Conservation (phyloP, 2,329 filamentous ascomycete genomes). For the Claviceps fusiformis region DNA sequence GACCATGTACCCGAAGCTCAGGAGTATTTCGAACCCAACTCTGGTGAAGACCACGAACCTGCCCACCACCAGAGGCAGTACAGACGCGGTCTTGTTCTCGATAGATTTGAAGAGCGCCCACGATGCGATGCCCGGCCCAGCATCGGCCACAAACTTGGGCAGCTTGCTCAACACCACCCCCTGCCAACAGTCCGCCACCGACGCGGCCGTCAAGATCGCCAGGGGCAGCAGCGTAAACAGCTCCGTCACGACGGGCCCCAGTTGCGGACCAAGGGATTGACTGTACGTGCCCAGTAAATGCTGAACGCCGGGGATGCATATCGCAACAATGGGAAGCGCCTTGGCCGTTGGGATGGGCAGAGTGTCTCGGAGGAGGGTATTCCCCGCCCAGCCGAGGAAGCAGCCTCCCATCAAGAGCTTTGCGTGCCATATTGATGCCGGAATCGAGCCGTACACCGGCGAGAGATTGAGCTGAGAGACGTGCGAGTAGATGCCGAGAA, state of each 20-base stretch:
- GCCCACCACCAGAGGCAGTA: constrained; percentile 41
- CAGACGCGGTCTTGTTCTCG: constrained; percentile 25
- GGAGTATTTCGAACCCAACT: constrained; percentile 54
- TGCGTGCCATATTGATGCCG: constrained; percentile 58
- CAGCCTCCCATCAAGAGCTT: constrained; percentile 51
- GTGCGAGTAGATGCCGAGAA: constrained; percentile 47
- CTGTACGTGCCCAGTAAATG: constrained; percentile 57
- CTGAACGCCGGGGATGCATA: constrained; percentile 62
- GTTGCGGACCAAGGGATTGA: constrained; percentile 47
- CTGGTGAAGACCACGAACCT: constrained; percentile 52
- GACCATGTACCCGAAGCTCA: constrained; percentile 51
- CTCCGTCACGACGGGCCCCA: constrained; percentile 67
- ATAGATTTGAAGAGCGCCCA: constrained; percentile 50
- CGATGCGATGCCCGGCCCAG: constrained; percentile 50
- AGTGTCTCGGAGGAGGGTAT: constrained; percentile 35
- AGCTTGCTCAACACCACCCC: constrained; percentile 40
- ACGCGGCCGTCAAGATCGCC: constrained; percentile 47
- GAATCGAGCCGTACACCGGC: constrained; percentile 79
- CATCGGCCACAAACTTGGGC: constrained; percentile 45
- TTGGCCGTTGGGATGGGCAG: constrained; percentile 35
- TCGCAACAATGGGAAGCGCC: constrained; percentile 58
- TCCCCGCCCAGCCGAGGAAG: constrained; percentile 59
- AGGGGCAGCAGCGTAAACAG: constrained; percentile 58
- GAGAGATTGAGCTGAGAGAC: constrained; percentile 65
- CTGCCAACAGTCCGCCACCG: constrained; percentile 52